Evolutionary conservation across 2,329 filamentous ascomycete species (phyloP).

Genomic region (Sclerotinia borealis): DNA sequence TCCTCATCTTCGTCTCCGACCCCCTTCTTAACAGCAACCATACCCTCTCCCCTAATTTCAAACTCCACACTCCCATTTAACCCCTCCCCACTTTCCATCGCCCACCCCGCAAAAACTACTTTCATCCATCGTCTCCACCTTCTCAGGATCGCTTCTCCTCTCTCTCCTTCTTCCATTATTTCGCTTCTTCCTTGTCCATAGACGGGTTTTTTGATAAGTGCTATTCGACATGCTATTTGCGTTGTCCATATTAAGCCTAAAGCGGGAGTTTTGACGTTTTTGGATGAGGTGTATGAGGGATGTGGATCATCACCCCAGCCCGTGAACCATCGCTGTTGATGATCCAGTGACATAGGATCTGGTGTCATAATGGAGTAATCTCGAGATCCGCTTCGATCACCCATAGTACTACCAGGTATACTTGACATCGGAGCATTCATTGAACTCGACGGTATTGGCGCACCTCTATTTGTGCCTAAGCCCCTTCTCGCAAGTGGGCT

Average conservation of each 20-base stretch:
- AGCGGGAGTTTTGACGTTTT: constrained; percentile 71
- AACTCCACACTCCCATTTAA: constrained; percentile 57
- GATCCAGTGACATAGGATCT: constrained; percentile 66
- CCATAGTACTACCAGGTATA: neutral
- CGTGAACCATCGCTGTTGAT: constrained; percentile 92
- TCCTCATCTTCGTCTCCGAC: constrained; percentile 11
- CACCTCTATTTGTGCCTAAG: neutral
- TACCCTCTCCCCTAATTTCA: constrained; percentile 64
- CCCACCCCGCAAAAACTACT: constrained; percentile 83
- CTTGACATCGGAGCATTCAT: constrained; percentile 22
- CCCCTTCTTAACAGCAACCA: constrained; percentile 34
- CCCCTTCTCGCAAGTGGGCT: constrained; percentile 19
- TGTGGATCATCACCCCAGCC: constrained; percentile 76
- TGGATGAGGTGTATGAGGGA: constrained; percentile 24
- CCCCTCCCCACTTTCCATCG: constrained; percentile 45
- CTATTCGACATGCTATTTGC: constrained; percentile 77
- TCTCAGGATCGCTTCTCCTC: constrained; percentile 43
- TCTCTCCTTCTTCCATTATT: constrained; percentile 35
- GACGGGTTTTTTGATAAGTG: constrained; percentile 64
- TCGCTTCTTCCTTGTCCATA: constrained; percentile 36
- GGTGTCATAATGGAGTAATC: constrained; percentile 29
- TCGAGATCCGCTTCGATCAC: neutral
- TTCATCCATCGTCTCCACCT: constrained; percentile 74
- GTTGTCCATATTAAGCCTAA: constrained; percentile 87
- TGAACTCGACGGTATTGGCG: constrained; percentile 24